Percentiles rank a stretch among this genome's conserved stretches.
phyloP scores from a whole-genome alignment of 1,284 basidiomycete genomes.

The Jaminaea rosea region DNA sequence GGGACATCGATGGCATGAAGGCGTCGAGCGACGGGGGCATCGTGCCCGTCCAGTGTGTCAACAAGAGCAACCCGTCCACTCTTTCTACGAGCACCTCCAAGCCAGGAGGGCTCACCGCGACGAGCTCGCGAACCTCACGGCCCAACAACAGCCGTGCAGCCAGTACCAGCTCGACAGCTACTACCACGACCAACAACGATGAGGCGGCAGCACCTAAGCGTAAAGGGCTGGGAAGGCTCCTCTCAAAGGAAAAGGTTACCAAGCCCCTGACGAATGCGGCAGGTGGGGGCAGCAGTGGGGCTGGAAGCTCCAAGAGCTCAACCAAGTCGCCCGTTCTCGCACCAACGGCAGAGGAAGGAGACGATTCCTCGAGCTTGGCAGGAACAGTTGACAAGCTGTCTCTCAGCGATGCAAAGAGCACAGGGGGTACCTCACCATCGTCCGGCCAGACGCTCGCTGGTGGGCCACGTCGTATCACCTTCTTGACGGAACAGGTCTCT shows the following conservation, averaged over 20 bases:
- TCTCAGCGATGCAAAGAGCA: no score
- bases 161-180: neutral
- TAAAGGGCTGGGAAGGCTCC: neutral
- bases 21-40: slow-evolving; percentile 20
- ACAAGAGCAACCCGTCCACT: neutral
- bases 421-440: neutral
- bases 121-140: neutral
- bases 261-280: neutral
- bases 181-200: neutral
- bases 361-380: neutral
- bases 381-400: neutral
- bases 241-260: neutral
- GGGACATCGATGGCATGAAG: slow-evolving; percentile 31
- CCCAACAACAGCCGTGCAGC: neutral
- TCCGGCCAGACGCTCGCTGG: slow-evolving; percentile 3
- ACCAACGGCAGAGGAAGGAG: neutral
- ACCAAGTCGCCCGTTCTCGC: neutral
- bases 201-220: slow-evolving; percentile 1
- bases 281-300: neutral
- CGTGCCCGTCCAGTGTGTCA: slow-evolving; percentile 16
- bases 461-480: slow-evolving; percentile 19
- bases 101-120: neutral
- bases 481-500: slow-evolving; percentile 56
- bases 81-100: neutral
- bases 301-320: neutral